Base-by-base conservation (phyloP, 495 filamentous ascomycete species). In the Tuber magnatum region DNA sequence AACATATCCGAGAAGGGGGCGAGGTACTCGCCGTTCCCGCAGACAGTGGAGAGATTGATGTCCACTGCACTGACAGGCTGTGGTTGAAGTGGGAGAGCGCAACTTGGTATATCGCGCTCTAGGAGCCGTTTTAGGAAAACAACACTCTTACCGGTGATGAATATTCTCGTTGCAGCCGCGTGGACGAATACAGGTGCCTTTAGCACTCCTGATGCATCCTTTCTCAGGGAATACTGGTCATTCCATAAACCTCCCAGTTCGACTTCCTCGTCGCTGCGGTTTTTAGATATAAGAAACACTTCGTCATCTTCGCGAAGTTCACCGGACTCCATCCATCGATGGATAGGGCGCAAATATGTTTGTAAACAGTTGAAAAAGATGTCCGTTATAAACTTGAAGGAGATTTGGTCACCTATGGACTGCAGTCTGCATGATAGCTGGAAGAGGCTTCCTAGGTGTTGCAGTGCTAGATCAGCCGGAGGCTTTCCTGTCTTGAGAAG, bases 61-160 rank as follows among this genome's bases (percentile, higher is more conserved):
- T 84, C 20, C 84, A 82, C 74, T 87, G 86, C 38, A 75, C 78
- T 42, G 40, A 77, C 32, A 18, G 12, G 56, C 6, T 74, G 71
- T 0, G 73, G 68, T 20, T 71, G 46, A 1, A 72, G n/a, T 38
- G 73, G 43, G 22, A 73, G 40, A 0, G 74, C 35, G 0, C 71
- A 41, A 3, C 74, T 71, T 7, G 77, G 73, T 16, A 70, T 56
- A 69, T 83, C 78, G 65, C 86, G 86, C 43, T 84, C 84, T 41
- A 85, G 87, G 71, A 92, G 86, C 44, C 89, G 87, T 44, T 90
- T 91, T 32, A 97, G 83, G 71, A 98, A 92, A 2, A 95, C 89
- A 76, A 93, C 90, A 79, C 90, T 95, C 82, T 97, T 97, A 0
- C 95, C 94, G 7, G 92, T 90, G 0, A 89, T 93, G 74, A 97